These are phyloP conservation scores for Scheffersomyces parashehatae DNA, from an alignment of 1,139 yeast genomes.

Conservation along the genomic window DNA sequence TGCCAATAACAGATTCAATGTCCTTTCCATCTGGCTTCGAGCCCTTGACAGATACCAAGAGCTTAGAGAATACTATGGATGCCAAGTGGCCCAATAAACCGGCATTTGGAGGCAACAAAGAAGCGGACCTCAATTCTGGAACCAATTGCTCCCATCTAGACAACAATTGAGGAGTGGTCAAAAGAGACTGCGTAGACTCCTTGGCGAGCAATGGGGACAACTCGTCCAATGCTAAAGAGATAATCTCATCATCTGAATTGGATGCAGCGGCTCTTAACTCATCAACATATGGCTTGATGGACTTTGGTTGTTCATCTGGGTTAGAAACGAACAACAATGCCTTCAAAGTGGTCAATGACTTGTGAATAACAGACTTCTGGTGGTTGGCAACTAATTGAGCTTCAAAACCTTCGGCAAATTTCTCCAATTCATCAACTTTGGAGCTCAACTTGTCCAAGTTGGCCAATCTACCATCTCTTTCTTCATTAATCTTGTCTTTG, in stretches of 20 bases:
- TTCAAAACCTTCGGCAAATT: conserved; percentile 59
- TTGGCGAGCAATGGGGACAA: conserved; percentile 44
- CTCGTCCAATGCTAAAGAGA: conserved; percentile 37
- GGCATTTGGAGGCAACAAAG: conserved; percentile 90
- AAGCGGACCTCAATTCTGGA: conserved; percentile 87
- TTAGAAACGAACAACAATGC: conserved; percentile 39
- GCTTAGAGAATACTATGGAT: conserved; percentile 72
- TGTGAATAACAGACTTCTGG: conserved; percentile 56
- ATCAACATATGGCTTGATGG: conserved; percentile 46
- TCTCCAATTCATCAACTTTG: conserved; percentile 60
- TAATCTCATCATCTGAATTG: conserved; percentile 43
- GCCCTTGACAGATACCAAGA: conserved; percentile 67
- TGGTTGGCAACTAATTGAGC: conserved; percentile 56
- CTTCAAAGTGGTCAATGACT: conserved; percentile 56
- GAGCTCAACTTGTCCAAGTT: conserved; percentile 61
- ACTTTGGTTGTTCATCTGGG: conserved; percentile 28
- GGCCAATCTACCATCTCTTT: conserved; percentile 79
- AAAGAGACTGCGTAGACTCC: conserved; percentile 59
- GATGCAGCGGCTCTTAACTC: conserved; percentile 45
- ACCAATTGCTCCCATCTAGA: conserved; percentile 73
- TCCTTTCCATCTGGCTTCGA: conserved; percentile 67
- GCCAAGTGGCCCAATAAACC: conserved; percentile 91
- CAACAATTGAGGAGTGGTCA: conserved; percentile 66
- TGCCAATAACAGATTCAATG: conserved; percentile 83
- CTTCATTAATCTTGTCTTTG: conserved; percentile 66